Conservation (phyloP, 768 basidiomycete genomes). For the Tricholoma sp. region DNA sequence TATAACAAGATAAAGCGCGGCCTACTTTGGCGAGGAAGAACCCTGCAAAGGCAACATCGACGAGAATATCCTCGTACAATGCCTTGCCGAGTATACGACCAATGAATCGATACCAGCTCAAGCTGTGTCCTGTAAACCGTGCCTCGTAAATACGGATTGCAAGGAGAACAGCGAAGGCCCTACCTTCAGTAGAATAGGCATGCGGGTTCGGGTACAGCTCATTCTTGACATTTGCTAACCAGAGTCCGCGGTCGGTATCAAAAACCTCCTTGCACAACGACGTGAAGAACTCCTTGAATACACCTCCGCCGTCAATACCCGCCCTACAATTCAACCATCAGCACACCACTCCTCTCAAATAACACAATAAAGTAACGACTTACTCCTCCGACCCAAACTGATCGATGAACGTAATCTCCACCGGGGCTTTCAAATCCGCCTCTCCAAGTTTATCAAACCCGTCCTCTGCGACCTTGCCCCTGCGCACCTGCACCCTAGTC, state of each 20-base stretch:
- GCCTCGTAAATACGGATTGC: neutral
- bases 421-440: slow-evolving; percentile 70
- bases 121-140: slow-evolving; percentile 58
- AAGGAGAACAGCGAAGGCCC: slow-evolving; percentile 21
- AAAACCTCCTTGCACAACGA: slow-evolving; percentile 92
- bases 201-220: slow-evolving; percentile 96
- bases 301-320: slow-evolving; percentile 94
- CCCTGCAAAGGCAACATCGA: slow-evolving; percentile 91
- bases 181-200: slow-evolving; percentile 83
- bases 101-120: slow-evolving; percentile 91
- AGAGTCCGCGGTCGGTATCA: slow-evolving; percentile 89
- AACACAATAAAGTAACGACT: slow-evolving; percentile 5
- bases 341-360: neutral
- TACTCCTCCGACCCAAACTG: slow-evolving; percentile 84
- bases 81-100: slow-evolving; percentile 95
- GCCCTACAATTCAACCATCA: slow-evolving; percentile 39
- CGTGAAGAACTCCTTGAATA: slow-evolving; percentile 98
- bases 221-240: slow-evolving; percentile 87
- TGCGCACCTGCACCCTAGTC: slow-evolving; percentile 52
- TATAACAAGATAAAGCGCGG: neutral
- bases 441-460: slow-evolving; percentile 83
- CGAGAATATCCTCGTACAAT: slow-evolving; percentile 91
- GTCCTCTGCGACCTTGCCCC: slow-evolving; percentile 80
- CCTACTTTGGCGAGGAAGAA: slow-evolving; percentile 88
- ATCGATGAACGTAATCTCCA: slow-evolving; percentile 91